phyloP scores from a whole-genome alignment of 257 asterid genomes.

The Solanum raphanifolium region DNA sequence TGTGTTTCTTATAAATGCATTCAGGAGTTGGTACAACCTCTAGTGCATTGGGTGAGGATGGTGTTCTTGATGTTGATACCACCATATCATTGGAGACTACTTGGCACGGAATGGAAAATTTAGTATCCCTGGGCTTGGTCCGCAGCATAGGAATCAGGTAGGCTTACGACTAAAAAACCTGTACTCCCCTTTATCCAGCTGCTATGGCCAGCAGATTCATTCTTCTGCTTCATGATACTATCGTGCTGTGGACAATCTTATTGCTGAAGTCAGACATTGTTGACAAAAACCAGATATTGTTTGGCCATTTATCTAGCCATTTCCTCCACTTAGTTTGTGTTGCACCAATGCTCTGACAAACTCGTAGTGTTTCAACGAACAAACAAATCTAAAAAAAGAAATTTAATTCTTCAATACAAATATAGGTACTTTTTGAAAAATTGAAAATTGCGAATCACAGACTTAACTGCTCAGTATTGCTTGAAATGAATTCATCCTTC shows the following conservation, averaged over 20 bases:
- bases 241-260: neutral
- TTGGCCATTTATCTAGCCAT: neutral
- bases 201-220: neutral
- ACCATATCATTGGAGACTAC: slow-evolving; percentile 51
- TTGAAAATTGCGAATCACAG: neutral
- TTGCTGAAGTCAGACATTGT: neutral
- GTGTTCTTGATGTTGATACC: slow-evolving; percentile 52
- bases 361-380: neutral
- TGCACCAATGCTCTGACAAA: neutral
- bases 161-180: neutral
- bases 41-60: slow-evolving; percentile 58
- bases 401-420: neutral
- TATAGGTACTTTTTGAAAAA: neutral
- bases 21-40: slow-evolving; percentile 46
- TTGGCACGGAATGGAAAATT: slow-evolving; percentile 61
- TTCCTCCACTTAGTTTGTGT: neutral
- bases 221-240: neutral
- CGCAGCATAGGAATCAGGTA: slow-evolving; percentile 67
- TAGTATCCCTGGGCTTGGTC: slow-evolving; percentile 46
- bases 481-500: neutral
- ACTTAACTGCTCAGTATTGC: neutral
- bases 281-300: neutral
- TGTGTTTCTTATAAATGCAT: neutral
- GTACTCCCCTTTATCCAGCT: neutral
- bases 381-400: neutral